phyloP scores from a whole-genome alignment of 169 alveolate species.

The Ichthyophthirius multifiliis region DNA sequence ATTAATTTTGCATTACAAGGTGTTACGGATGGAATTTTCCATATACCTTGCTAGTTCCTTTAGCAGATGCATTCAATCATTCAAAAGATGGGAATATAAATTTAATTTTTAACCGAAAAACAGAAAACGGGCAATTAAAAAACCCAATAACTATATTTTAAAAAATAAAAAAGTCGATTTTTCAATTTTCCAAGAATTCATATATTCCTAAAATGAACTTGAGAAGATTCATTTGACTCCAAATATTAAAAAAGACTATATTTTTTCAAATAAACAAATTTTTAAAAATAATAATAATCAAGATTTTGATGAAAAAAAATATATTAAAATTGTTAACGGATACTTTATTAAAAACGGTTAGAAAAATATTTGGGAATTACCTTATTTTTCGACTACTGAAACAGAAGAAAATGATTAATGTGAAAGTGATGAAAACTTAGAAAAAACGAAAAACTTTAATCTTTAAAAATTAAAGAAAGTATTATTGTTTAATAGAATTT shows the following conservation, averaged over 20 bases:
- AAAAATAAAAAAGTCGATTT: not conserved
- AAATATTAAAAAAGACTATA: not conserved
- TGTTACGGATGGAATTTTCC: conserved; percentile 6
- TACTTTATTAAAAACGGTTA: not conserved
- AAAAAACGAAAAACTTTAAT: not conserved
- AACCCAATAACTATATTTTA: not conserved
- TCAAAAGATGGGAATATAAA: not conserved
- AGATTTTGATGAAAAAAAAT: not conserved
- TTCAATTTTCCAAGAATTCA: not conserved
- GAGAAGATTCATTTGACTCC: not conserved
- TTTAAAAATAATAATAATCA: not conserved
- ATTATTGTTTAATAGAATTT: not conserved
- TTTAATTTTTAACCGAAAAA: not conserved
- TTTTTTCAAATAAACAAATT: not conserved
- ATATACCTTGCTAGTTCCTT: not conserved
- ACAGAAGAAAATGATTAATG: not conserved
- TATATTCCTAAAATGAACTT: not conserved
- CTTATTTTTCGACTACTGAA: not conserved
- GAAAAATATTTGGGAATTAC: not conserved
- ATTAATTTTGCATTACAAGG: not conserved
- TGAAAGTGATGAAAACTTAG: not conserved
- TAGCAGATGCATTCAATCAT: conserved; percentile 9
- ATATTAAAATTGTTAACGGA: not conserved
- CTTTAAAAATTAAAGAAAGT: not conserved
- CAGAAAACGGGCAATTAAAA: not conserved